phyloP scores from a whole-genome alignment of 768 basidiomycete genomes.

The Auricularia cornea region DNA sequence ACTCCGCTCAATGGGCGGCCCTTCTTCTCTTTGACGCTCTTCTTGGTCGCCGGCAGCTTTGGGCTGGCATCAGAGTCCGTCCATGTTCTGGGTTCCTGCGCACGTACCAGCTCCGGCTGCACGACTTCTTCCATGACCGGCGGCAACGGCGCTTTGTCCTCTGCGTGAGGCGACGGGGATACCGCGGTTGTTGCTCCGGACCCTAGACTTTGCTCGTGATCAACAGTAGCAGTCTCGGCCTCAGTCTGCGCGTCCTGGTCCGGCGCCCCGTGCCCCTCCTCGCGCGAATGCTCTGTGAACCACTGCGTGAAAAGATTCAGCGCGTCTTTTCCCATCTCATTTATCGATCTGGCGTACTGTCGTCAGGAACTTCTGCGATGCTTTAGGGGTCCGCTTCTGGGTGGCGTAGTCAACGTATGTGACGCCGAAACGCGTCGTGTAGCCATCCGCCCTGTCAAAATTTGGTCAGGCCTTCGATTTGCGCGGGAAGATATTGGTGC shows the following conservation, averaged over 20 bases:
- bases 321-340: neutral
- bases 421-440: slow-evolving; percentile 58
- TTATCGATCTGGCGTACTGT: slow-evolving; percentile 32
- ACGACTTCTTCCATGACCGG: neutral
- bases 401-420: slow-evolving; percentile 67
- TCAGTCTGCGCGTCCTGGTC: neutral
- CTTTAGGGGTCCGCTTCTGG: slow-evolving; percentile 57
- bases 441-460: slow-evolving; percentile 48
- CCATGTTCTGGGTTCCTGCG: neutral
- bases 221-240: neutral
- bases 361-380: slow-evolving; percentile 47
- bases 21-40: neutral
- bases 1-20: neutral
- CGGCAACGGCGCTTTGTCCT: neutral
- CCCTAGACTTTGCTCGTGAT: neutral
- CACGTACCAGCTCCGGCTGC: neutral
- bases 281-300: neutral
- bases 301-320: neutral
- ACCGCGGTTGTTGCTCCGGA: neutral
- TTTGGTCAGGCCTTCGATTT: neutral
- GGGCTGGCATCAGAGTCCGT: neutral
- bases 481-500: neutral
- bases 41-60: neutral
- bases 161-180: neutral
- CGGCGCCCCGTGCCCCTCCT: neutral